phyloP scores from a whole-genome alignment of 495 filamentous ascomycete genomes.

The Delitschia confertaspora region DNA sequence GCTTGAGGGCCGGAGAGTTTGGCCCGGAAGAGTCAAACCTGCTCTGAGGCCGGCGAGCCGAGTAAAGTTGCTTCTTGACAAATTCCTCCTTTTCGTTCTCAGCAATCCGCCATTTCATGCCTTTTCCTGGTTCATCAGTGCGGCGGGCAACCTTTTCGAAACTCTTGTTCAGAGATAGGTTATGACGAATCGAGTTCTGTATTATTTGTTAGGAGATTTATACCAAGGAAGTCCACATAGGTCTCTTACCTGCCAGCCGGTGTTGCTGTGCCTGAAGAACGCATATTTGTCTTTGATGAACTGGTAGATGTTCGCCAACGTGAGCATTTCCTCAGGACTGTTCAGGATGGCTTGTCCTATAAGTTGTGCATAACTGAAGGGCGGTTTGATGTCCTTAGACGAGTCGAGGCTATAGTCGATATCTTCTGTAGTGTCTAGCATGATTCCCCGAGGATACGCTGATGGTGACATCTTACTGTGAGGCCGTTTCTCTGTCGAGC shows the following conservation, averaged over 20 bases:
- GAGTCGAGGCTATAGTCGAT: constrained; percentile 79
- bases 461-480: constrained; percentile 45
- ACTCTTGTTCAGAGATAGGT: constrained; percentile 83
- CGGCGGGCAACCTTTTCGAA: constrained; percentile 87
- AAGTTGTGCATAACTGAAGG: constrained; percentile 92
- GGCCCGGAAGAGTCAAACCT: constrained; percentile 24
- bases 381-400: constrained; percentile 82
- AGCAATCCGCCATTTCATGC: constrained; percentile 95
- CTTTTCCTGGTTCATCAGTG: constrained; percentile 93
- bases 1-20: constrained; percentile 21
- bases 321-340: constrained; percentile 74
- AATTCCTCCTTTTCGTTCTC: constrained; percentile 70
- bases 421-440: constrained; percentile 65
- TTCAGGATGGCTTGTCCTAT: constrained; percentile 92
- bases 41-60: constrained; percentile 25
- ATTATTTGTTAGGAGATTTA: neutral
- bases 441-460: constrained; percentile 56
- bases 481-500: constrained; percentile 13
- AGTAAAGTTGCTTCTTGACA: constrained; percentile 45
- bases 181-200: constrained; percentile 93
- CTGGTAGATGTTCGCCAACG: constrained; percentile 79
- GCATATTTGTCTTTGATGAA: constrained; percentile 85
- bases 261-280: constrained; percentile 74
- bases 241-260: constrained; percentile 72
- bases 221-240: constrained; percentile 32